Conservation (phyloP, 768 basidiomycete species). For the Inosperma sp. region DNA sequence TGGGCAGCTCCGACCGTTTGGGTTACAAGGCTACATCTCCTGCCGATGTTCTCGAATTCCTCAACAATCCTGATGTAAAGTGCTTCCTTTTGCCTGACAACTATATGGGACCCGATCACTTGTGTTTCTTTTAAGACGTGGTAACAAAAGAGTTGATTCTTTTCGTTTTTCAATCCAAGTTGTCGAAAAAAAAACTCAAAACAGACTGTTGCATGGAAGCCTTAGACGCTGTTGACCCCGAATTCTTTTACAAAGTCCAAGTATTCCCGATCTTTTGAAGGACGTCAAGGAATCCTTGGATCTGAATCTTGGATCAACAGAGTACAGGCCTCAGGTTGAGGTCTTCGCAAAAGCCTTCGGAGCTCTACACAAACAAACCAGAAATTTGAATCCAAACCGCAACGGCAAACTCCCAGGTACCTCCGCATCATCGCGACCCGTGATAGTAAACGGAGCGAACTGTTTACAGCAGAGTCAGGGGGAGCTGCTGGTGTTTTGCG, state of each 20-base stretch:
- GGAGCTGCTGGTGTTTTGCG: too few species aligned
- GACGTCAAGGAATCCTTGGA: neutral
- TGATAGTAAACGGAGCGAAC: too few species aligned
- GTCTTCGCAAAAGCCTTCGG: neutral
- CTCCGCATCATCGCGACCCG: too few species aligned
- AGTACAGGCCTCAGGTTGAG: neutral
- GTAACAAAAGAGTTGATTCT: neutral
- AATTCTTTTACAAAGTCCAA: neutral
- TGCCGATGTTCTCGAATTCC: slow-evolving; percentile 7
- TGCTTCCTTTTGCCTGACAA: neutral
- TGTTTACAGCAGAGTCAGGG: too few species aligned
- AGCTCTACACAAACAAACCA: neutral
- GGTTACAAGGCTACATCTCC: slow-evolving; percentile 10
- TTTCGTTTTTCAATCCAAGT: neutral
- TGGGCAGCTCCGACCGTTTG: slow-evolving; percentile 7
- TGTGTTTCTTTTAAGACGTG: neutral
- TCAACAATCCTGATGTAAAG: neutral
- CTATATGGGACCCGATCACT: too few species aligned
- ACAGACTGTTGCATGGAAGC: too few species aligned
- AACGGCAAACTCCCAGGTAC: too few species aligned
- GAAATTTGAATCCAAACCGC: neutral
- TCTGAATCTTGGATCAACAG: neutral
- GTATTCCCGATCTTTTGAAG: neutral
- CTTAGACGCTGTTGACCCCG: too few species aligned
- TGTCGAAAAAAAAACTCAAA: neutral